Base-by-base conservation (phyloP, 148 eudicot species). In the Rheum nobile region DNA sequence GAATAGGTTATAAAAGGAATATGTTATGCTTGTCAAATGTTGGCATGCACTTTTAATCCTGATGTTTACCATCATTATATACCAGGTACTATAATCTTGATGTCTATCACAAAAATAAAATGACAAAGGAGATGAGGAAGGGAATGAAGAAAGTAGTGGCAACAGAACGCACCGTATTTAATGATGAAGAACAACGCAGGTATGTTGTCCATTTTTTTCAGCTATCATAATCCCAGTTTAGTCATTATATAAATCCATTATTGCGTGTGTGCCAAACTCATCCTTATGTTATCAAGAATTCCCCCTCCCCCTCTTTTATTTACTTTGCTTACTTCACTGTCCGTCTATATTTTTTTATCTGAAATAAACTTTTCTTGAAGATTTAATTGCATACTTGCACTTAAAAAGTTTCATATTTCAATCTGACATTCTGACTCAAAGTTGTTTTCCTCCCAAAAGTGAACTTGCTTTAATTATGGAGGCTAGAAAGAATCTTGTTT, bases 141-240 rank as follows among this genome's bases (percentile, higher is more conserved):
- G 96, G 96, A 48, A 41, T 83, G 68, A 80, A 81, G 71, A 85
- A 82, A 74, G 85, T 79, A 26, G 50, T 61, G 70, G 71, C 81
- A 48, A 80, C 85, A 44, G 98, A 94, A 73, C 90, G 90, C 65
- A 84, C 86, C 59, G 86, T 89, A 37, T 91, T 94, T 76, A 80
- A 94, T 77, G 98, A 94, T 82, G 98, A 94, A 88, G 98, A 91
- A 79, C 90, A 86, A 52, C 89, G 98, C 37, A 80, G 97, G 98
- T 94, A 86, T 67, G 85, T 74, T 63, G 43, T 72, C 31, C 31
- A 76, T 55, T 41, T 9, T 59, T 71, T 67, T n/a, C 55, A 28
- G 67, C 34, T 59, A 26, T 59, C 35, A 26, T 26, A 28, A 21
- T 50, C 26, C 57, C 14, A 42, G 46, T 10, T 42, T 12, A 43